These are phyloP conservation scores for Westerdykella aurantiaca DNA, from an alignment of 2,329 filamentous ascomycete genomes.

Conservation along the genomic window DNA sequence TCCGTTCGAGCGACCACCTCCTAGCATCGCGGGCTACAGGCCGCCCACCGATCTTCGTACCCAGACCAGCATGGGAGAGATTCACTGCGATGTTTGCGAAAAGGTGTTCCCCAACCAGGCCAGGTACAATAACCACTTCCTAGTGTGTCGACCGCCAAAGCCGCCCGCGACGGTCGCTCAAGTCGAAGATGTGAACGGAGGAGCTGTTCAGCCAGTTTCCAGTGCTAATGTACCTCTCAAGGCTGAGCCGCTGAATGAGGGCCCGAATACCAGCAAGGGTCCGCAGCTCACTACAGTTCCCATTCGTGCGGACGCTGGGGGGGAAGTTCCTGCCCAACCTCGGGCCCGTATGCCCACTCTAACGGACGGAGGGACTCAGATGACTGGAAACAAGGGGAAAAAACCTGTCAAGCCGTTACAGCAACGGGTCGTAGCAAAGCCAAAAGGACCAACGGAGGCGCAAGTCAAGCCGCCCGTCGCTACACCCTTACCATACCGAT, in stretches of 20 bases:
- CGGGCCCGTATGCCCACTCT: too few species aligned
- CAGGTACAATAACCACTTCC: slow-evolving; percentile 13
- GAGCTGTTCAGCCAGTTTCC: not conserved
- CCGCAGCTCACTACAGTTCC: too few species aligned
- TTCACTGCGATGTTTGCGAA: slow-evolving; percentile 17
- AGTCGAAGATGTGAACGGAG: not conserved
- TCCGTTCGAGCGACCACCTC: slow-evolving; percentile 13
- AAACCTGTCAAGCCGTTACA: too few species aligned
- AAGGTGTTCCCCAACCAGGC: slow-evolving; percentile 13
- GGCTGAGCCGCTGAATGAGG: not conserved
- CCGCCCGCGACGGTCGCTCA: not conserved
- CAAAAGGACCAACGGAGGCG: too few species aligned
- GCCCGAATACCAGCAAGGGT: too few species aligned
- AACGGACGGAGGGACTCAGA: too few species aligned
- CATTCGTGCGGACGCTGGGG: too few species aligned
- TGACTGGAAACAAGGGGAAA: too few species aligned
- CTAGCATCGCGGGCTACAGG: not conserved
- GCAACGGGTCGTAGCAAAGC: too few species aligned
- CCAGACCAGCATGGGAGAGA: not conserved
- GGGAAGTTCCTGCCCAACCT: too few species aligned
- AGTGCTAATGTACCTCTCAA: not conserved
- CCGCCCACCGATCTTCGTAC: slow-evolving; percentile 10
- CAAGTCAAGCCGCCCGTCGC: too few species aligned
- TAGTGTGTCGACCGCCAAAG: slow-evolving; percentile 14
- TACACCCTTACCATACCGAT: too few species aligned